phyloP scores from a whole-genome alignment of 129 eudicot genomes.

The Pseudognaphalium luteoalbum region DNA sequence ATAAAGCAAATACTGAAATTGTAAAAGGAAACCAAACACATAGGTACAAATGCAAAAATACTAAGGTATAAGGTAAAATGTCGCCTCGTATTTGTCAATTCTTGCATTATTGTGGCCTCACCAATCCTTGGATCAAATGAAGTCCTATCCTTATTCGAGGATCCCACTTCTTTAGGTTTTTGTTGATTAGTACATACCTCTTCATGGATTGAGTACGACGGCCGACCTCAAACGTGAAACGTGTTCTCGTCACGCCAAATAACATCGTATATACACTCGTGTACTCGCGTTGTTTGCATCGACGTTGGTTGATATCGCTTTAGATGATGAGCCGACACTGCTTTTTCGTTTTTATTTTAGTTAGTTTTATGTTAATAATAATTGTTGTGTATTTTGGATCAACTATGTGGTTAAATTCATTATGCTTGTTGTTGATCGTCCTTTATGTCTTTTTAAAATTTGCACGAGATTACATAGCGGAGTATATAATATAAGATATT shows the following conservation, averaged over 20 bases:
- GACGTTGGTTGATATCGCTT: neutral
- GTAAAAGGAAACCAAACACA: conserved; percentile 31
- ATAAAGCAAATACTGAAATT: conserved; percentile 19
- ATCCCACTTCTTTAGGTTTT: conserved; percentile 29
- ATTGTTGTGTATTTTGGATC: neutral
- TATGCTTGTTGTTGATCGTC: too few relatives aligned
- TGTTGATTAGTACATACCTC: conserved; percentile 4
- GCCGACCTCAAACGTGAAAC: neutral
- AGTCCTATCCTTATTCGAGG: conserved; percentile 28
- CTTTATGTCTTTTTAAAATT: too few relatives aligned
- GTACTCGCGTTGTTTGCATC: conserved; percentile 12
- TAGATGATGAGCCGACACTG: conserved; percentile 15
- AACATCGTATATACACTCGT: conserved; percentile 31
- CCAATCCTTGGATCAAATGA: conserved; percentile 35
- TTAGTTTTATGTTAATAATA: neutral
- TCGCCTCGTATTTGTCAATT: conserved; percentile 34
- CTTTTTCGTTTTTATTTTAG: neutral
- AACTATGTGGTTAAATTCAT: too few relatives aligned
- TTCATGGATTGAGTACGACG: conserved; percentile 22
- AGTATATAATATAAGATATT: too few relatives aligned
- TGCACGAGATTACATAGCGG: too few relatives aligned
- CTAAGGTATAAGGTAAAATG: conserved; percentile 39
- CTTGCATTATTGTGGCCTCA: conserved; percentile 33
- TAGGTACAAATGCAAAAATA: conserved; percentile 35
- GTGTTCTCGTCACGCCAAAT: conserved; percentile 20